phyloP scores from a whole-genome alignment of 1,284 basidiomycete species.

The Pseudozyma sp. region DNA sequence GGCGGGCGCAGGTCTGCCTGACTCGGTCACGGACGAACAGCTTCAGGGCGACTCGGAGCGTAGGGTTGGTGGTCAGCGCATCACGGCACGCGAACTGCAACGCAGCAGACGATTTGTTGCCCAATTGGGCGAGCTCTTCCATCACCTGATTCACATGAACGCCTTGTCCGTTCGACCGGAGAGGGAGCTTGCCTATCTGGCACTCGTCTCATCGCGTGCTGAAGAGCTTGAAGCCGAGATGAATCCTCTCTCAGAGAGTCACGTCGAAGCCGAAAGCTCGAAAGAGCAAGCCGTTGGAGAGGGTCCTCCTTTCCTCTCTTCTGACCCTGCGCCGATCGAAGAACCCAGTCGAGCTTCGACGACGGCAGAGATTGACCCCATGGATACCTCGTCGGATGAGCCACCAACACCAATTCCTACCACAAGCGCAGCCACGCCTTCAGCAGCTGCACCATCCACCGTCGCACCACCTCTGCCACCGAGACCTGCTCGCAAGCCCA shows the following conservation, averaged over 20 bases:
- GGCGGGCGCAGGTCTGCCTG: slow-evolving; percentile 62
- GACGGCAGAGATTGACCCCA: slow-evolving; percentile 6
- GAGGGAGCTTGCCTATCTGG: slow-evolving; percentile 89
- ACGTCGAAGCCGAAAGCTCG: neutral
- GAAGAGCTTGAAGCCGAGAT: slow-evolving; percentile 74
- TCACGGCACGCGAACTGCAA: slow-evolving; percentile 81
- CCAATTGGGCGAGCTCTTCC: slow-evolving; percentile 82
- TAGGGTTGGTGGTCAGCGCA: slow-evolving; percentile 83
- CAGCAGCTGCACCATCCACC: neutral
- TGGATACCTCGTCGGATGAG: slow-evolving; percentile 32
- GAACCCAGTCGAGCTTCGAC: neutral
- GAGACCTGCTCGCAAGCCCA: slow-evolving; percentile 20
- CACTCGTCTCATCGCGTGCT: slow-evolving; percentile 86
- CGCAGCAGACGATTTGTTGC: slow-evolving; percentile 83
- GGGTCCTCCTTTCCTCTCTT: neutral
- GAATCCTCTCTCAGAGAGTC: slow-evolving; percentile 10
- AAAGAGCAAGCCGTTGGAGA: neutral
- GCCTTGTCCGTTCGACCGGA: slow-evolving; percentile 81
- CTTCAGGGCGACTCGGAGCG: slow-evolving; percentile 9
- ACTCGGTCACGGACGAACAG: neutral
- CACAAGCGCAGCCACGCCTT: neutral
- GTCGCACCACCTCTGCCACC: slow-evolving; percentile 28
- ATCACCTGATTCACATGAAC: slow-evolving; percentile 78
- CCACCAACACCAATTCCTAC: neutral
- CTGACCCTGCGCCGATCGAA: slow-evolving; percentile 14